A percentile compares a stretch with the other conserved stretches of the same genome.
Evolutionary conservation across 208 protist species (phyloP).

Genomic region (Wallacemonas sp.): DNA sequence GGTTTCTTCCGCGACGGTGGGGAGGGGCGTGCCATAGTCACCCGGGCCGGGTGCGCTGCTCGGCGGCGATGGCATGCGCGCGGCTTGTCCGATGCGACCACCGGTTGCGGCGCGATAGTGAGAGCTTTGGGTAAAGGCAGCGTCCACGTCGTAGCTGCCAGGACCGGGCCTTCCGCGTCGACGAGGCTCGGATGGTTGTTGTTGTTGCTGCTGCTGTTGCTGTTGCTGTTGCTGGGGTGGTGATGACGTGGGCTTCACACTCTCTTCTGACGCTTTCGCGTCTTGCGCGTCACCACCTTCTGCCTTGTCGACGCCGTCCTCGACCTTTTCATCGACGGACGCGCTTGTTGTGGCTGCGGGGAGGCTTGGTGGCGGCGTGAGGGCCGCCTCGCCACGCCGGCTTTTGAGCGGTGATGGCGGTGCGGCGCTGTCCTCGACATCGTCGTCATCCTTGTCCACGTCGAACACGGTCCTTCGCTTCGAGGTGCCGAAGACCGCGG

Average conservation of each 20-base stretch:
- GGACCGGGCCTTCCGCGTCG: constrained; percentile 41
- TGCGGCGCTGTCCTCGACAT: constrained; percentile 7
- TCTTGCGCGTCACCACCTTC: too few relatives aligned
- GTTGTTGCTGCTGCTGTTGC: too few relatives aligned
- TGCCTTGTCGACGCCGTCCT: neutral
- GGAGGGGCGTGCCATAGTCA: constrained; percentile 17
- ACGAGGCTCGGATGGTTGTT: too few relatives aligned
- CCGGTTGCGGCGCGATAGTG: constrained; percentile 12
- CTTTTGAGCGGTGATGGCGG: constrained; percentile 16
- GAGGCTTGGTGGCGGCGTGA: neutral
- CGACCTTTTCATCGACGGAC: neutral
- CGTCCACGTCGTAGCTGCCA: constrained; percentile 58
- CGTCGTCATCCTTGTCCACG: constrained; percentile 1
- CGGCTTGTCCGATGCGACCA: constrained; percentile 22
- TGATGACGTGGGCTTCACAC: too few relatives aligned
- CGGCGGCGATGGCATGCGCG: constrained; percentile 28
- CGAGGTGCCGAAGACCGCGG: constrained; percentile 45
- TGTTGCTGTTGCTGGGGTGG: too few relatives aligned
- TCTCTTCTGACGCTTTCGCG: too few relatives aligned
- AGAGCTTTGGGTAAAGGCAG: constrained; percentile 37
- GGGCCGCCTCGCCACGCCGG: neutral
- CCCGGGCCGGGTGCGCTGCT: constrained; percentile 27
- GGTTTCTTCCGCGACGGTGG: constrained; percentile 8
- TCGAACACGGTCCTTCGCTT: constrained; percentile 37
- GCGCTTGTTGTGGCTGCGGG: neutral